These are phyloP conservation scores for Moricandia arvensis DNA, from an alignment of 345 rosid species.

Conservation along the genomic window DNA sequence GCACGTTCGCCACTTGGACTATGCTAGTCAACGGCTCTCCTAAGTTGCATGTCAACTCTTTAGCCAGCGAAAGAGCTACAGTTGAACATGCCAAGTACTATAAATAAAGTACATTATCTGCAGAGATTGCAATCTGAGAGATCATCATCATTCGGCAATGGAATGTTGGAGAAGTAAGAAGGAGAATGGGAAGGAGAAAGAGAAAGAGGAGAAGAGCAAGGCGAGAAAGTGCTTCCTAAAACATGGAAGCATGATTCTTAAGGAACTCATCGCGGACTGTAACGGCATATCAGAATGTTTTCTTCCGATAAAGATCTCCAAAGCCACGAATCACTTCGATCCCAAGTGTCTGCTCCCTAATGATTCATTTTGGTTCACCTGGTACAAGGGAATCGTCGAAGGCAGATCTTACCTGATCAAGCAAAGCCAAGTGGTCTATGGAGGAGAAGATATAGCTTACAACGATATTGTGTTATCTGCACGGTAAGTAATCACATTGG, in stretches of 20 bases:
- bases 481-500: not conserved
- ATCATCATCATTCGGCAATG: no score
- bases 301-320: no score
- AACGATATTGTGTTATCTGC: not conserved
- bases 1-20: conserved; percentile 21
- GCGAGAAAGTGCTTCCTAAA: not conserved
- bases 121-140: no score
- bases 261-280: not conserved
- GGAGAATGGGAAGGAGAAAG: not conserved
- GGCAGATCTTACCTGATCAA: not conserved
- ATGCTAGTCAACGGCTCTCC: conserved; percentile 15
- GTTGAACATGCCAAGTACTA: no score
- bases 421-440: no score
- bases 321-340: no score
- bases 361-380: not conserved
- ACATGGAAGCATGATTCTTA: not conserved
- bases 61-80: no score
- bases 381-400: not conserved
- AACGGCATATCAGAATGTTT: not conserved
- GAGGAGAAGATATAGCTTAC: not conserved
- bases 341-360: no score
- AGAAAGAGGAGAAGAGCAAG: no score
- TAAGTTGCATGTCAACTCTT: conserved; percentile 1
- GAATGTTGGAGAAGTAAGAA: no score
- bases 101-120: no score